Evolutionary conservation across 176 grass and related monocot species (phyloP).

Genomic region (Cenchrus americanus): DNA sequence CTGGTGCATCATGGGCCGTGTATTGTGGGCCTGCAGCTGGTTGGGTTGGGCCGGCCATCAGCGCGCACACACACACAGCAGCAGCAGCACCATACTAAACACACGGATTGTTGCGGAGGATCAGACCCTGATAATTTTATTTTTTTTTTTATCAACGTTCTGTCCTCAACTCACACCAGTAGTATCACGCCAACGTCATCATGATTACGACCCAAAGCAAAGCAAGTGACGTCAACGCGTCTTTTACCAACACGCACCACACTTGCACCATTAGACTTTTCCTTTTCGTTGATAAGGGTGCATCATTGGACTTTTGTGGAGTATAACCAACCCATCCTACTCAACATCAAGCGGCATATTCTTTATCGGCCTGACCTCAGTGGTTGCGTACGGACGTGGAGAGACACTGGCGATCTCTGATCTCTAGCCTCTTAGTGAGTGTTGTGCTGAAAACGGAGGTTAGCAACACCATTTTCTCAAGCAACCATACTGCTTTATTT

Average conservation of each 20-base stretch:
- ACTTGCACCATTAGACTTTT: background rate
- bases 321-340: background rate
- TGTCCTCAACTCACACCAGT: too few relatives aligned
- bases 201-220: background rate
- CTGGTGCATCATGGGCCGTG: too few relatives aligned
- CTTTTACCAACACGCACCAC: background rate
- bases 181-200: background rate
- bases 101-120: too few relatives aligned
- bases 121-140: too few relatives aligned
- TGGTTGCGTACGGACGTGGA: background rate
- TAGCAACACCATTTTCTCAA: background rate
- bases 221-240: conserved; percentile 4
- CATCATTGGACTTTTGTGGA: background rate
- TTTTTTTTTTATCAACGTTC: too few relatives aligned
- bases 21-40: too few relatives aligned
- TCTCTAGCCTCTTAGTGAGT: background rate
- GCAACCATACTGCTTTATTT: background rate
- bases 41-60: too few relatives aligned
- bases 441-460: background rate
- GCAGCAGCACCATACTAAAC: too few relatives aligned
- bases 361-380: background rate
- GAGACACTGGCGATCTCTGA: background rate
- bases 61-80: too few relatives aligned
- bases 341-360: background rate
- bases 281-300: too few relatives aligned